Evolutionary conservation across 2,329 filamentous ascomycete genomes (phyloP), one percentile per base, ranked within the genome.

Genomic region (Chaetomium olivaceum): DNA sequence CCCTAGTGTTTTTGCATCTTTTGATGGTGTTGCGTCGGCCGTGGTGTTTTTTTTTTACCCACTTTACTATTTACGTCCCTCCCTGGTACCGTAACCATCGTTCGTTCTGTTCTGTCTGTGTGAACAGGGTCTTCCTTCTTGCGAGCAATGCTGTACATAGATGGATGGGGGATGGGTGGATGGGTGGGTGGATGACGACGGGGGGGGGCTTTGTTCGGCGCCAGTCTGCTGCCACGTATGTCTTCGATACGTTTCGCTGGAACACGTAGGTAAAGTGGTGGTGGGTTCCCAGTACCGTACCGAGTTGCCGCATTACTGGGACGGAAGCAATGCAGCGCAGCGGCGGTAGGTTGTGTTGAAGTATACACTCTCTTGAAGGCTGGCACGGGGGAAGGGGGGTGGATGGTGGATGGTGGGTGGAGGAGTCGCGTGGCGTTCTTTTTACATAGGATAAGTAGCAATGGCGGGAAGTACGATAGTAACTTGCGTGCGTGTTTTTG

Each of bases 1-100:
- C 36, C 19, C 46, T 67, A 29, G 58, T 46, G n/a, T 56, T 56
- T 56, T 62, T 58, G 58, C 46, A 52, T 54, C 56, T 33, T 12
- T 21, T 21, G 25, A 52, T 4, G 58, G 63, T 58, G 57, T 56
- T 65, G 36, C 58, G 59, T 51, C 58, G 46, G 54, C 29, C 57
- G 46, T 46, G 55, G 31, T 21, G 14, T n/a, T n/a, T 51, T 19
- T 29, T 25, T 55, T 27, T 43, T 43, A 21, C 48, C 14, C 21
- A 19, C 5, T 43, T 43, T 43, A 43, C 31, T 36, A 23, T 21
- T 21, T 29, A 19, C 31, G 5, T 43, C 31, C 19, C n/a, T 51
- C 16, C 19, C 39, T 21, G 11, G 2, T 21, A 11, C 25, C n/a
- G 16, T 43, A 43, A 43, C 39, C 27, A 9, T 25, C 12, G 36